Evolutionary conservation across 2,329 filamentous ascomycete genomes (phyloP).

Genomic region (Trichoderma breve): DNA sequence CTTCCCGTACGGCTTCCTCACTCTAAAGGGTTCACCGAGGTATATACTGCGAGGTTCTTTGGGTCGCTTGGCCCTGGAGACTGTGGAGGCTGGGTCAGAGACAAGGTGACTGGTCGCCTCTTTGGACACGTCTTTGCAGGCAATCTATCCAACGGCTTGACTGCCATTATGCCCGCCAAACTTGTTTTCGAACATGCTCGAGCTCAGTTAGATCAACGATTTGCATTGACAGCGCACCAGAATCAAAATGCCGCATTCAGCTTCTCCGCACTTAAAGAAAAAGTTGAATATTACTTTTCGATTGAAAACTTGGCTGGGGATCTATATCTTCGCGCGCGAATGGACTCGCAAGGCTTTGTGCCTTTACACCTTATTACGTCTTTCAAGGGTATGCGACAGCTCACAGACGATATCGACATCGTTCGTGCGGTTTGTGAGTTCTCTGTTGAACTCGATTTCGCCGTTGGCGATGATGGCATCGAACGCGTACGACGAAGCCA

Average conservation of each 20-base stretch:
- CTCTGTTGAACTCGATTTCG: constrained; percentile 70
- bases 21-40: neutral
- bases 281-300: constrained; percentile 93
- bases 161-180: neutral
- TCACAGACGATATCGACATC: constrained; percentile 61
- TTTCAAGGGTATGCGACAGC: constrained; percentile 68
- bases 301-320: constrained; percentile 95
- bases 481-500: constrained; percentile 75
- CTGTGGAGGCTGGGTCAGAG: neutral
- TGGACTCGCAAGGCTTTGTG: constrained; percentile 95
- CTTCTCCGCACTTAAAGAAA: constrained; percentile 40
- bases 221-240: neutral
- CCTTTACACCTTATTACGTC: constrained; percentile 71
- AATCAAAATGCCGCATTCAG: neutral
- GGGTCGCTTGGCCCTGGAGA: neutral
- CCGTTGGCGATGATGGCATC: constrained; percentile 69
- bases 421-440: constrained; percentile 73
- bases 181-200: neutral
- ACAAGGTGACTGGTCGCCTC: neutral
- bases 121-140: neutral
- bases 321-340: constrained; percentile 78
- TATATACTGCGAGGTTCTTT: neutral
- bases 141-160: neutral
- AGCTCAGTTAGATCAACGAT: neutral
- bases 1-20: neutral